Evolutionary conservation across 1,139 yeast species (phyloP).

Genomic region (Keqinozyma sinolaborantium): DNA sequence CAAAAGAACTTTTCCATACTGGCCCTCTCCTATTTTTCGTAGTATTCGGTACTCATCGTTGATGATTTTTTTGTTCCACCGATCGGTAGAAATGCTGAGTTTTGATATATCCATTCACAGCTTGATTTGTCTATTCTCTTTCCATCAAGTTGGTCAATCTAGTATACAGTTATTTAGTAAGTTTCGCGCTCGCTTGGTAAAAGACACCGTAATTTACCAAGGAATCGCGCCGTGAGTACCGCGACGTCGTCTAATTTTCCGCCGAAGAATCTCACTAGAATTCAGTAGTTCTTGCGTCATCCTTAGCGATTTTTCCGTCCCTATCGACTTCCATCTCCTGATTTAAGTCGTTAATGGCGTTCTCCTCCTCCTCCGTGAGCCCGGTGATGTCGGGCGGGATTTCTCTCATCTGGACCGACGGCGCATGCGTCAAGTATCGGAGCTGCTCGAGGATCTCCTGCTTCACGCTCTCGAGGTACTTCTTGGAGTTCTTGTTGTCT

Average conservation of each 20-base stretch:
- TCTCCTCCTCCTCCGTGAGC: constrained; percentile 59
- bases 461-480: constrained; percentile 77
- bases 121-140: not conserved
- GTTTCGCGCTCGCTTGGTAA: too few species aligned
- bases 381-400: constrained; percentile 83
- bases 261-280: too few species aligned
- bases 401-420: constrained; percentile 89
- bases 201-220: too few species aligned
- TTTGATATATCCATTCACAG: constrained; percentile 21
- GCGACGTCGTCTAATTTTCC: too few species aligned
- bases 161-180: too few species aligned
- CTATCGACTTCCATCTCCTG: constrained; percentile 43
- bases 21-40: constrained; percentile 43
- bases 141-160: too few species aligned
- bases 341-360: constrained; percentile 45
- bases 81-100: constrained; percentile 30
- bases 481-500: constrained; percentile 83
- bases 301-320: constrained; percentile 16
- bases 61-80: constrained; percentile 29
- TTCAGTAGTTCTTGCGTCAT: constrained; percentile 24
- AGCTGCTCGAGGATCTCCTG: constrained; percentile 79
- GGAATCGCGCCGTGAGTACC: too few species aligned
- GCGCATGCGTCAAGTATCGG: constrained; percentile 83
- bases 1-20: constrained; percentile 40
- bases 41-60: constrained; percentile 32